phyloP scores from a whole-genome alignment of 2,329 filamentous ascomycete species.

The Knoxdaviesia proteae region DNA sequence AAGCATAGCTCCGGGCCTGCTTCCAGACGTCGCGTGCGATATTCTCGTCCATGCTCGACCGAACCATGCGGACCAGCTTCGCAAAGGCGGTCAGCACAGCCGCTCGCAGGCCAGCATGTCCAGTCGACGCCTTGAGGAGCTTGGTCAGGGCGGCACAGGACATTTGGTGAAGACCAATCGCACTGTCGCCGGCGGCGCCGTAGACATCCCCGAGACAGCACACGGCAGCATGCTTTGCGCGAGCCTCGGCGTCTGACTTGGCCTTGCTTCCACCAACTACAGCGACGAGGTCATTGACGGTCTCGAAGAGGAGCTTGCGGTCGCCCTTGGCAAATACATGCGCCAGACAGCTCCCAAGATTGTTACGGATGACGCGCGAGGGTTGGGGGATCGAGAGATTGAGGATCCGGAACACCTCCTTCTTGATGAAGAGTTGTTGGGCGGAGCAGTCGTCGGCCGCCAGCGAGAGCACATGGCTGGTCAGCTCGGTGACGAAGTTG shows the following conservation, averaged over 20 bases:
- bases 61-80: constrained; percentile 58
- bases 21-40: constrained; percentile 89
- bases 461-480: constrained; percentile 57
- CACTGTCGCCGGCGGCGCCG: constrained; percentile 81
- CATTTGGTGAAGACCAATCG: constrained; percentile 61
- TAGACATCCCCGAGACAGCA: constrained; percentile 78
- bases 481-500: constrained; percentile 67
- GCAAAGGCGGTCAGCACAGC: constrained; percentile 55
- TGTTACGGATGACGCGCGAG: constrained; percentile 75
- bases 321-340: constrained; percentile 72
- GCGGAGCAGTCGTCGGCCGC: constrained; percentile 62
- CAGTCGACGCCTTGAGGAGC: constrained; percentile 57
- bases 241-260: constrained; percentile 54
- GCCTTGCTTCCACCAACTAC: constrained; percentile 55
- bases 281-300: constrained; percentile 66
- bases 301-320: constrained; percentile 81
- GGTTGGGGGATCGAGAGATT: constrained; percentile 67
- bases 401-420: constrained; percentile 83
- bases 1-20: constrained; percentile 56
- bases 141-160: constrained; percentile 55
- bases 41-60: constrained; percentile 59
- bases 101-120: constrained; percentile 63
- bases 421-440: constrained; percentile 82
- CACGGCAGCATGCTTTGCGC: constrained; percentile 70
- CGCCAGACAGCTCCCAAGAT: constrained; percentile 65